Conservation (phyloP, 225 moss, liverwort and hornwort species). For the Bryum argenteum region DNA sequence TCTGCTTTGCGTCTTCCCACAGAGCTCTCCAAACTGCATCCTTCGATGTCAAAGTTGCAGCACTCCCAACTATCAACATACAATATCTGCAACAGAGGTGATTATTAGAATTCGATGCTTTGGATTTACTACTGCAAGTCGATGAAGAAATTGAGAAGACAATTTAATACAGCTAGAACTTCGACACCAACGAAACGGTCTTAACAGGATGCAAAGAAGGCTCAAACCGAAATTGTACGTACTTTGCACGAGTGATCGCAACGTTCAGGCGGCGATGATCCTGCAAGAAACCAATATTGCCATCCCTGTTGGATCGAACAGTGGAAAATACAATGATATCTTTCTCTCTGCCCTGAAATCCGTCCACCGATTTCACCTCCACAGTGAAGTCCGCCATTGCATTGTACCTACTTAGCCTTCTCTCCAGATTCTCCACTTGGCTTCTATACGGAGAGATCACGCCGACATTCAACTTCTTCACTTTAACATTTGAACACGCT, state of each 20-base stretch:
- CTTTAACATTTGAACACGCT: constrained; percentile 27
- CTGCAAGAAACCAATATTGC: constrained; percentile 43
- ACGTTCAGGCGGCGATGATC: constrained; percentile 48
- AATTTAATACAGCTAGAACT: no score
- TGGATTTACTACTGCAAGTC: background rate
- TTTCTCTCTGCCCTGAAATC: constrained; percentile 50
- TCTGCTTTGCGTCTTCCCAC: constrained; percentile 36
- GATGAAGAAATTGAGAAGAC: background rate
- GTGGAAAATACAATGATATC: constrained; percentile 46
- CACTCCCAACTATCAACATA: constrained; percentile 53
- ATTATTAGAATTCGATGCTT: background rate
- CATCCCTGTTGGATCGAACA: constrained; percentile 38
- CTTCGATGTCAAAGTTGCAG: constrained; percentile 35
- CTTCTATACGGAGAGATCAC: constrained; percentile 40
- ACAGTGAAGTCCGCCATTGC: constrained; percentile 22
- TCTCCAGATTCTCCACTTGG: constrained; percentile 40
- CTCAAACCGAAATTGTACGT: constrained; percentile 1
- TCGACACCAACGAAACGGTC: background rate
- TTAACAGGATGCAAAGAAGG: background rate
- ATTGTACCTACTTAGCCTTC: constrained; percentile 4
- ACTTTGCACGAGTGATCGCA: constrained; percentile 49
- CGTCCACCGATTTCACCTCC: constrained; percentile 47
- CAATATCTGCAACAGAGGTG: constrained; percentile 45
- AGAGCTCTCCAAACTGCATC: constrained; percentile 47
- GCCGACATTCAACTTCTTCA: constrained; percentile 27